These are phyloP conservation scores for Leccinum subrobustum DNA, from an alignment of 1,284 basidiomycete species.

Conservation along the genomic window DNA sequence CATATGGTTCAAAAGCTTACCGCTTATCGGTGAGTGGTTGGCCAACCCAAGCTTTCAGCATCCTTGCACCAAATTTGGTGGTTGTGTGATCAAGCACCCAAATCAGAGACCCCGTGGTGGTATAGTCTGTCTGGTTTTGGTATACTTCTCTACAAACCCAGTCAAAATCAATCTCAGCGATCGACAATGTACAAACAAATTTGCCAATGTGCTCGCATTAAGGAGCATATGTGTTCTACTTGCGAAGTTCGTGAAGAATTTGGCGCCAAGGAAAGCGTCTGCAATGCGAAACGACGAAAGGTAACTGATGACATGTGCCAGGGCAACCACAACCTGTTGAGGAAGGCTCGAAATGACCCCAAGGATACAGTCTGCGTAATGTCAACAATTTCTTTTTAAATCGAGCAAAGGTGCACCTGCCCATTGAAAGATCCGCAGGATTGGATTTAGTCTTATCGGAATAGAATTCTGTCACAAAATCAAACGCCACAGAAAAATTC, in stretches of 20 bases:
- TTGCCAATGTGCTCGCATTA: conserved; percentile 84
- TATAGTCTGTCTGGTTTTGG: conserved; percentile 82
- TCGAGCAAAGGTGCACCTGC: conserved; percentile 28
- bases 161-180: conserved; percentile 6
- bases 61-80: conserved; percentile 85
- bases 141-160: conserved; percentile 74
- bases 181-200: conserved; percentile 51
- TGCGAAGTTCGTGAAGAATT: conserved; percentile 80
- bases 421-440: conserved; percentile 50
- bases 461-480: conserved; percentile 74
- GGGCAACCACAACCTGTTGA: conserved; percentile 67
- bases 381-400: background rate
- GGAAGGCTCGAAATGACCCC: conserved; percentile 74
- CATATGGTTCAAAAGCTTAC: conserved; percentile 40
- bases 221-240: conserved; percentile 85
- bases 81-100: conserved; percentile 86
- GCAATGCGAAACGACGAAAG: conserved; percentile 77
- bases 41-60: conserved; percentile 86
- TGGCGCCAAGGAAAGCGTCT: conserved; percentile 70
- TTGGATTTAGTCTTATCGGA: conserved; percentile 46
- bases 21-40: conserved; percentile 76
- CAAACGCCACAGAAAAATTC: conserved; percentile 73
- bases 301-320: conserved; percentile 78
- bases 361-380: conserved; percentile 49
- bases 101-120: conserved; percentile 75